Percentiles rank a stretch among this genome's conserved stretches.
phyloP scores from a whole-genome alignment of 345 rosid species.

The Streptanthus diversifolius region DNA sequence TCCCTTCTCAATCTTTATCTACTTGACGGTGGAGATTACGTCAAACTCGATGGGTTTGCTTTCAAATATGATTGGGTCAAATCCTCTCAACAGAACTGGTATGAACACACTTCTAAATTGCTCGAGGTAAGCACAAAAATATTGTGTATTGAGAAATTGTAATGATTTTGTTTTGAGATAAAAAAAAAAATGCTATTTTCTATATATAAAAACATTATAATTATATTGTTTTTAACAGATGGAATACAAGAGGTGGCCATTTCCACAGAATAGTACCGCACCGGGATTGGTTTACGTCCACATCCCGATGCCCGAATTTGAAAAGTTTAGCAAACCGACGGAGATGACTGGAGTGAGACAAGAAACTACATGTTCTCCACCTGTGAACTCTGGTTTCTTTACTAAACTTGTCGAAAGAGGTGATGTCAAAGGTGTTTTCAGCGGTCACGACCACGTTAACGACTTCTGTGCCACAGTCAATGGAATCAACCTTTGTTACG shows the following conservation, averaged over 20 bases:
- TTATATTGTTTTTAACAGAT: no score
- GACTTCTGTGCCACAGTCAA: conserved; percentile 72
- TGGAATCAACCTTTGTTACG: conserved; percentile 84
- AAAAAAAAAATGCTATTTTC: no score
- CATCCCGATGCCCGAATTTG: conserved; percentile 85
- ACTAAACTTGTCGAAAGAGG: conserved; percentile 63
- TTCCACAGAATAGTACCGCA: conserved; percentile 56
- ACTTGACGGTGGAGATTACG: conserved; percentile 83
- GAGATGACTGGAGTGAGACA: conserved; percentile 64
- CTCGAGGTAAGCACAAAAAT: conserved; percentile 64
- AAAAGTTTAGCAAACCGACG: conserved; percentile 49
- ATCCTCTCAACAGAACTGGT: conserved; percentile 86
- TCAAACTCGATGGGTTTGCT: conserved; percentile 47
- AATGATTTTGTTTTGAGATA: no score
- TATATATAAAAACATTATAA: no score
- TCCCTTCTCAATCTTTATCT: conserved; percentile 82
- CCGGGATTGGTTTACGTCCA: conserved; percentile 92
- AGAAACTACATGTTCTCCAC: conserved; percentile 60
- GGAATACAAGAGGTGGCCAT: conserved; percentile 54
- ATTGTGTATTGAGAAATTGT: neutral
- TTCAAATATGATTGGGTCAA: conserved; percentile 72
- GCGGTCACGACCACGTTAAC: conserved; percentile 82
- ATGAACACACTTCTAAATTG: conserved; percentile 63
- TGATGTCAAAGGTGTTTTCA: conserved; percentile 86
- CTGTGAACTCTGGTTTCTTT: conserved; percentile 87